phyloP scores from a whole-genome alignment of 1,284 basidiomycete species.

The Fistulinella cinereoalba region DNA sequence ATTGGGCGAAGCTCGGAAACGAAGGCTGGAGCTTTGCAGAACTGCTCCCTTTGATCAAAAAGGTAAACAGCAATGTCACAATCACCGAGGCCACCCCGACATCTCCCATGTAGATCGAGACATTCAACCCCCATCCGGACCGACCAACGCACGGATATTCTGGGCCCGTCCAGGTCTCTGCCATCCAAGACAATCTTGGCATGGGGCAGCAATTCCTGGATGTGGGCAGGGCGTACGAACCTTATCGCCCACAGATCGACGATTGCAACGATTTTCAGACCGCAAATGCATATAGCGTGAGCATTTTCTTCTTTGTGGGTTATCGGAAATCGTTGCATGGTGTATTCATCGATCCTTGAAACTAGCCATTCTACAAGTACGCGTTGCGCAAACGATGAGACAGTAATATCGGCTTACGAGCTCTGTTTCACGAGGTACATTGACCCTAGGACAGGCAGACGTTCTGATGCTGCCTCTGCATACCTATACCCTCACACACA shows the following conservation, averaged over 20 bases:
- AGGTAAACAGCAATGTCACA: constrained; percentile 31
- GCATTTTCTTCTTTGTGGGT: constrained; percentile 10
- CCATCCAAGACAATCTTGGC: constrained; percentile 35
- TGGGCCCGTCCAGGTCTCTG: constrained; percentile 52
- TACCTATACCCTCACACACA: constrained; percentile 27
- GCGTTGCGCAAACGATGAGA: constrained; percentile 34
- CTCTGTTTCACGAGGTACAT: constrained; percentile 15
- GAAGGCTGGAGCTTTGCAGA: constrained; percentile 48
- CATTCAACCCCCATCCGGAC: constrained; percentile 37
- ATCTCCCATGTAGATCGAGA: constrained; percentile 41
- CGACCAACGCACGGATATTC: constrained; percentile 45
- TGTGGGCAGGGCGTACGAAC: constrained; percentile 32
- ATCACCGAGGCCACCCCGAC: too few relatives aligned
- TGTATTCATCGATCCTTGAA: background rate
- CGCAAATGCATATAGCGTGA: constrained; percentile 37
- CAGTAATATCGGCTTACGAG: constrained; percentile 37
- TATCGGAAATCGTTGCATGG: background rate
- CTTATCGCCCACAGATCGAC: constrained; percentile 29
- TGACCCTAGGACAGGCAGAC: background rate
- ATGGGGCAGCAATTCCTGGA: constrained; percentile 44
- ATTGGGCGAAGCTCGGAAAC: constrained; percentile 51
- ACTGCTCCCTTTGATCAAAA: constrained; percentile 48
- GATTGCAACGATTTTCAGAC: constrained; percentile 41
- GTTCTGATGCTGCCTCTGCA: background rate
- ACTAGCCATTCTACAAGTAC: constrained; percentile 18